Evolutionary conservation across 2,329 filamentous ascomycete genomes (phyloP).

Genomic region (Colletotrichum eleusines): DNA sequence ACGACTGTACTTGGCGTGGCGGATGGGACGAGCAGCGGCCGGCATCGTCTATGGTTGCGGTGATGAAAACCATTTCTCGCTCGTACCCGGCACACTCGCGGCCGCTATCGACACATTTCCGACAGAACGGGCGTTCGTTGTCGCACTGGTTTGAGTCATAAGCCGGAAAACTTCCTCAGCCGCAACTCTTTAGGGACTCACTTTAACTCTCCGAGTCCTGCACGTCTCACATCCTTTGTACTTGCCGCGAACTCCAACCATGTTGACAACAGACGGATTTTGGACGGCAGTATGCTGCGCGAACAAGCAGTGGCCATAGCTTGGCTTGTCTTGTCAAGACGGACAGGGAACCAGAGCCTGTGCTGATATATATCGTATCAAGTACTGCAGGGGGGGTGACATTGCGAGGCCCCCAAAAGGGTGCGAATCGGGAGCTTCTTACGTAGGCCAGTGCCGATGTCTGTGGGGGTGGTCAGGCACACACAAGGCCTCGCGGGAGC

Average conservation of each 20-base stretch:
- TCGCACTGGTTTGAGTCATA: slow-evolving; percentile 62
- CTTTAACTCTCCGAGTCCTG: slow-evolving; percentile 69
- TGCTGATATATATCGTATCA: slow-evolving; percentile 30
- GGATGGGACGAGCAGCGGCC: slow-evolving; percentile 70
- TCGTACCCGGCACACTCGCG: slow-evolving; percentile 73
- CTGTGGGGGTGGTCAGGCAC: slow-evolving; percentile 16
- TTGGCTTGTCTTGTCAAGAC: slow-evolving; percentile 3
- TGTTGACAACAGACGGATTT: slow-evolving; percentile 47
- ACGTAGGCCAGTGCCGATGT: slow-evolving; percentile 29
- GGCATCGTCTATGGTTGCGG: slow-evolving; percentile 66
- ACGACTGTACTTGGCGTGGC: slow-evolving; percentile 58
- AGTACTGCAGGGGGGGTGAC: slow-evolving; percentile 14
- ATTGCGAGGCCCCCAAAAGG: slow-evolving; percentile 5
- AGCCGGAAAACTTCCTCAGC: slow-evolving; percentile 26
- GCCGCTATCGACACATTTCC: slow-evolving; percentile 69
- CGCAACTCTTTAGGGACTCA: slow-evolving; percentile 48
- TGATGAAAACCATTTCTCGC: slow-evolving; percentile 72
- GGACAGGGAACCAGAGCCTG: slow-evolving; percentile 17
- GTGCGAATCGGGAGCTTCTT: slow-evolving; percentile 30
- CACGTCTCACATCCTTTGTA: slow-evolving; percentile 75
- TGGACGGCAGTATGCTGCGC: background rate
- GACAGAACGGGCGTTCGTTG: slow-evolving; percentile 70
- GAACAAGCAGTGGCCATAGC: slow-evolving; percentile 15
- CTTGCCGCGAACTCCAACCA: slow-evolving; percentile 74
- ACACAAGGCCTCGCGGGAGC: slow-evolving; percentile 30